Base-by-base conservation (phyloP, 2,329 filamentous ascomycete genomes). In the Teratosphaeria pseudoeucalypti region DNA sequence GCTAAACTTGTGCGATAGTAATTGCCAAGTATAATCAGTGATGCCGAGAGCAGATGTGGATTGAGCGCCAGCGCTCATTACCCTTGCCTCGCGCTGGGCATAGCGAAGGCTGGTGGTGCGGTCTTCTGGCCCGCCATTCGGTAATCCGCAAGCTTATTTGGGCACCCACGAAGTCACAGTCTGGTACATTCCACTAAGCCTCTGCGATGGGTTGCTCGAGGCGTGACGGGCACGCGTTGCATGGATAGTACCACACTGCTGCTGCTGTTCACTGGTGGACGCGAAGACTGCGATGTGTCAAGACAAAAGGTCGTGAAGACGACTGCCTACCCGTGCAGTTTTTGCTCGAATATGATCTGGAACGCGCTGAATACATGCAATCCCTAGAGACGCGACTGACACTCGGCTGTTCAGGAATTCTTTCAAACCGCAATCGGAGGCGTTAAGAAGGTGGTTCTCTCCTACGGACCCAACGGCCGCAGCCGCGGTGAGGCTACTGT, bases 401-500 rank as follows among this genome's bases (percentile, higher is more conserved):
- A 76, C 62, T 60, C 60, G 71, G 72, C 66, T 76, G 76, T 78
- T 77, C 90, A 99, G 94, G 94, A 99, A 79, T 99, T 97, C 78
- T 97, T 99, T 76, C 78, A 82, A 72, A 87, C 90, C 72, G 88
- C 89, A 69, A 85, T 96, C 74, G 92, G 92, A 67, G 84, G 88
- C 64, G 89, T 97, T 77, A 96, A 95, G 83, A 88, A 84, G 76
- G 90, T 95, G 65, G 86, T 94, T 68, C 81, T 99, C 69, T 90
- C 89, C 57, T 99, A 99, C 77, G 94, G 92, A 70, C 90, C 92
- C 65, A 90, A 89, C 73, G 92, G 92, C 65, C 84, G 86, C 67
- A 96, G 92, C 82, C 89, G 91, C 72, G 94, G 94, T 66, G 90
- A 92, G 72, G 92, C 92, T 69, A 94, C 90, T 58, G 88, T 99